A percentile compares a stretch with the other conserved stretches of the same genome.
Conservation (phyloP, 2,329 filamentous ascomycete genomes). For the Aspergillus niger region DNA sequence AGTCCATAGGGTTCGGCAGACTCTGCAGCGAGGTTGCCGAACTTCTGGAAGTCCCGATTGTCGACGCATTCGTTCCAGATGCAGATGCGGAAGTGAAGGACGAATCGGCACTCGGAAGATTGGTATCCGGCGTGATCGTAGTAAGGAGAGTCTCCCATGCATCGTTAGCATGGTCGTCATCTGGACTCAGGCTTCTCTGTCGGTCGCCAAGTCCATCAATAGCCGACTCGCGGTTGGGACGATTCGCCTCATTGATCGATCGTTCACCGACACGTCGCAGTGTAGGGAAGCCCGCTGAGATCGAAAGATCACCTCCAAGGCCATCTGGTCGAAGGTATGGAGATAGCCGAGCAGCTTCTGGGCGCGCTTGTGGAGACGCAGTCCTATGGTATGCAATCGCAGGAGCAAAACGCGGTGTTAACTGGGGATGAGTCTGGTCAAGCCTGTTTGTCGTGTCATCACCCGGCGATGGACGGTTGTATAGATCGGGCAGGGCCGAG, state of each 20-base stretch:
- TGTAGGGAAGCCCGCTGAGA: constrained; percentile 28
- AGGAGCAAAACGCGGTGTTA: constrained; percentile 49
- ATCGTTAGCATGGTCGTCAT: constrained; percentile 53
- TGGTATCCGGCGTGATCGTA: constrained; percentile 78
- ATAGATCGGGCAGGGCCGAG: constrained; percentile 31
- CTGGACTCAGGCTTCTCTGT: constrained; percentile 75
- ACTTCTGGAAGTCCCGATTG: constrained; percentile 35
- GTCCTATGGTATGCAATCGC: constrained; percentile 37
- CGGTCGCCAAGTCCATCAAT: constrained; percentile 81
- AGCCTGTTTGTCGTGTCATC: constrained; percentile 20
- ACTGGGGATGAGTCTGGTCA: constrained; percentile 27
- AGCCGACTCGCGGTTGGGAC: constrained; percentile 23
- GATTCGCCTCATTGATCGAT: constrained; percentile 27
- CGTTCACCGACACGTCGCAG: constrained; percentile 40
- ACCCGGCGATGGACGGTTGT: constrained; percentile 25
- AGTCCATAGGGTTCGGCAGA: constrained; percentile 28
- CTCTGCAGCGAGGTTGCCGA: constrained; percentile 49
- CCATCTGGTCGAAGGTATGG: constrained; percentile 28
- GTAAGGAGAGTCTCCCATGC: constrained; percentile 79
- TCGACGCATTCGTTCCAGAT: constrained; percentile 30
- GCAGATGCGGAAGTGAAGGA: constrained; percentile 69
- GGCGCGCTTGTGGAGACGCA: constrained; percentile 23
- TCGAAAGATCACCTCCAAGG: constrained; percentile 21
- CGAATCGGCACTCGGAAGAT: constrained; percentile 75
- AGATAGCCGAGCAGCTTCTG: constrained; percentile 26